These are phyloP conservation scores for Chlorencoelia australis DNA, from an alignment of 2,329 filamentous ascomycete genomes.

Conservation along the genomic window DNA sequence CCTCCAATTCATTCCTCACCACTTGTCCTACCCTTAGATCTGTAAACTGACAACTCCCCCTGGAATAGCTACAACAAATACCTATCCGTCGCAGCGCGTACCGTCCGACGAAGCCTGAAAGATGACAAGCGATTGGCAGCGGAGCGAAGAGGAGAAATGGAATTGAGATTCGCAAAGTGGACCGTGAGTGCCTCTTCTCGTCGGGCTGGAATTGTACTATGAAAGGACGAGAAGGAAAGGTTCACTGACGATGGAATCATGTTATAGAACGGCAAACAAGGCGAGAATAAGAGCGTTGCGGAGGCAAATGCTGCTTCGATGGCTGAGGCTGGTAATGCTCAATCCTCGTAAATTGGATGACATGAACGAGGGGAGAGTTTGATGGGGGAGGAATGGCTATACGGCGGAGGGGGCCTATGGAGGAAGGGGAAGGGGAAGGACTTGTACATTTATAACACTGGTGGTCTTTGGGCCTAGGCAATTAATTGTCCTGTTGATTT, in stretches of 20 bases:
- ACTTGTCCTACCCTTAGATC: too few species aligned
- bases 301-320: constrained; percentile 39
- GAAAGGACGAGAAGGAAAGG: constrained; percentile 8
- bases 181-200: constrained; percentile 53
- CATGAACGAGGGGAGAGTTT: constrained; percentile 1
- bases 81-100: constrained; percentile 87
- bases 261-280: constrained; percentile 86
- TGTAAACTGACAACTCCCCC: constrained; percentile 25
- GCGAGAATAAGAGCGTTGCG: constrained; percentile 66
- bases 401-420: constrained; percentile 3
- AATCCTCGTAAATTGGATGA: constrained; percentile 15
- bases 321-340: constrained; percentile 17
- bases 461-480: constrained; percentile 10
- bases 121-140: constrained; percentile 80
- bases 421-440: constrained; percentile 2
- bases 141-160: constrained; percentile 83
- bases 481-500: constrained; percentile 8
- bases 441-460: constrained; percentile 26
- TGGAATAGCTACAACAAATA: constrained; percentile 95
- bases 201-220: too few species aligned
- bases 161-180: constrained; percentile 90
- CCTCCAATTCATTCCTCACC: not conserved
- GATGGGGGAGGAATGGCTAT: constrained; percentile 4
- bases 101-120: constrained; percentile 93
- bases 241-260: constrained; percentile 13